These are phyloP conservation scores for Coniophora puteana DNA, from an alignment of 1,284 basidiomycete species.

Conservation along the genomic window DNA sequence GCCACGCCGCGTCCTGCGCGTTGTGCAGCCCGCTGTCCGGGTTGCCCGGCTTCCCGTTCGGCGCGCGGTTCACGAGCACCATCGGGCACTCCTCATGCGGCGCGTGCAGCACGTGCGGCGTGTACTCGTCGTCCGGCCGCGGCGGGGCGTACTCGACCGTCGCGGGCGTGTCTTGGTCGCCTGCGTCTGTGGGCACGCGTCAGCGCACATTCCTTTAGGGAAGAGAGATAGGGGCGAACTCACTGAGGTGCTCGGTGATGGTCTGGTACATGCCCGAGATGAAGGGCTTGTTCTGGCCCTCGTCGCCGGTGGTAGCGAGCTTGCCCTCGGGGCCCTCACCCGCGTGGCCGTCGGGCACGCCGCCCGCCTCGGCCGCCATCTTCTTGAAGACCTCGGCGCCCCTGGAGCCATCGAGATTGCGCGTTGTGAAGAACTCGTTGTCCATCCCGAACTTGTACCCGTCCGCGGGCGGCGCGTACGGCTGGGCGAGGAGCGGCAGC, in stretches of 20 bases:
- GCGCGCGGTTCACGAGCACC: constrained; percentile 68
- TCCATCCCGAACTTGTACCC: constrained; percentile 47
- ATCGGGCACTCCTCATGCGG: constrained; percentile 67
- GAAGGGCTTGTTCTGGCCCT: constrained; percentile 14
- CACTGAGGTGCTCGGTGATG: constrained; percentile 33
- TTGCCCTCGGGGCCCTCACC: neutral
- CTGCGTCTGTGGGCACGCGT: constrained; percentile 28
- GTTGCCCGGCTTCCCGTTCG: constrained; percentile 45
- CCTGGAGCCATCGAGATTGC: constrained; percentile 24
- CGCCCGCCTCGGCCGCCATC: constrained; percentile 10
- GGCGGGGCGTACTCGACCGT: constrained; percentile 26
- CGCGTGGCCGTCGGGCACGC: constrained; percentile 1
- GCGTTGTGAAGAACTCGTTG: constrained; percentile 37
- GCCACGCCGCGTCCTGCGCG: constrained; percentile 76
- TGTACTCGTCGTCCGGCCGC: constrained; percentile 28
- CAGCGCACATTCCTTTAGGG: constrained; percentile 3
- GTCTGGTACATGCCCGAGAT: constrained; percentile 30
- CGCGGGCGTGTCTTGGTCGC: constrained; percentile 29
- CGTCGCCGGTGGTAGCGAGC: neutral
- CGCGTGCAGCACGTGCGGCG: constrained; percentile 47
- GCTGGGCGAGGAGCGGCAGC: constrained; percentile 42
- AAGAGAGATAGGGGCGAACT: constrained; percentile 4
- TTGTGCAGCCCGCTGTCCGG: constrained; percentile 45
- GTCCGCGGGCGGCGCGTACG: constrained; percentile 17
- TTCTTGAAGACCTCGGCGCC: constrained; percentile 25